Percentiles rank a stretch among this genome's conserved stretches.
These are phyloP conservation scores for Fusarium chuoi DNA, from an alignment of 2,329 filamentous ascomycete species.

Conservation along the genomic window DNA sequence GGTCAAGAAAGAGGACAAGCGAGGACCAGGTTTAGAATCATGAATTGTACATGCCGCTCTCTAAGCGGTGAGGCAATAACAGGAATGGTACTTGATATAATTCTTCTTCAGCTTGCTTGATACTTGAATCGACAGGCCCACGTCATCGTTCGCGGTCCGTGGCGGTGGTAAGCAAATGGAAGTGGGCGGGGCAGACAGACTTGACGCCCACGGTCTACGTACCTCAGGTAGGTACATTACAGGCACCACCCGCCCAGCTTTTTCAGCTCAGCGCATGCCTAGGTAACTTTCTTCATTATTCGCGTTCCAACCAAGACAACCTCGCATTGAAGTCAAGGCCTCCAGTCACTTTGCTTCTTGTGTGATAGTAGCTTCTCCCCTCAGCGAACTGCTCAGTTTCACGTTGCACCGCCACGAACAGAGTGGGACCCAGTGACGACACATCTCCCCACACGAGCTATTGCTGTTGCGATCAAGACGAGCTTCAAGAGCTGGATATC, in stretches of 20 bases:
- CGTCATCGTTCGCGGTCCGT: conserved; percentile 43
- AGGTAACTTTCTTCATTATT: conserved; percentile 10
- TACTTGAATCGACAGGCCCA: conserved; percentile 23
- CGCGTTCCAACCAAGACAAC: not conserved
- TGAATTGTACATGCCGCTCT: not conserved
- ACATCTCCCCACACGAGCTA: conserved; percentile 35
- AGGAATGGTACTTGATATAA: not conserved
- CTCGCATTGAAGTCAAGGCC: not conserved
- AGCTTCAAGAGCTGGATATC: conserved; percentile 2
- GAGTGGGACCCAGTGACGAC: conserved; percentile 43
- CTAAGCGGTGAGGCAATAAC: conserved; percentile 4
- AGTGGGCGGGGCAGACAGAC: conserved; percentile 27
- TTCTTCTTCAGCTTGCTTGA: not conserved
- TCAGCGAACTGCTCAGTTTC: conserved; percentile 13
- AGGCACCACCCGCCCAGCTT: conserved; percentile 1
- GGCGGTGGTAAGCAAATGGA: conserved; percentile 32
- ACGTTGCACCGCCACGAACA: conserved; percentile 34
- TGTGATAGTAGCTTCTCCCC: not conserved
- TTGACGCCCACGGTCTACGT: not conserved
- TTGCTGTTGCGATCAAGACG: conserved; percentile 11
- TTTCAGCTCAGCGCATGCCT: conserved; percentile 29
- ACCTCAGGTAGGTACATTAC: not conserved
- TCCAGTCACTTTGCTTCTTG: not conserved
- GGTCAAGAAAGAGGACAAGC: not conserved
- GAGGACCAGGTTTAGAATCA: not conserved